Evolutionary conservation across 257 asterid genomes (phyloP), one percentile per base, ranked within the genome.

Genomic region (Vinca minor): DNA sequence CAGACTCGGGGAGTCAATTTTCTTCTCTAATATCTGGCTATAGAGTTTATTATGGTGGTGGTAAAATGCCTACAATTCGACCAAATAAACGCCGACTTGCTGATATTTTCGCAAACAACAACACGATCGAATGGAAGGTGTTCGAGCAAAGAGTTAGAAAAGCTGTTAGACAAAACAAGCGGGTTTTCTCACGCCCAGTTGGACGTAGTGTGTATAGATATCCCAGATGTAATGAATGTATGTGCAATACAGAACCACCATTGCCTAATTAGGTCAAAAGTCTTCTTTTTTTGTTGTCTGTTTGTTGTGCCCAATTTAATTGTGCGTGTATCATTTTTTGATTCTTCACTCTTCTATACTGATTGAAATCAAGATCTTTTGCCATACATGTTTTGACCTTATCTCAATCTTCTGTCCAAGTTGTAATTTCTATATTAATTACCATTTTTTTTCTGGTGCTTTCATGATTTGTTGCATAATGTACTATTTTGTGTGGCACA

Each of bases 51-150:
- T 89, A 76, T 49, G 99, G 99, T 1, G 84, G 87, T 7, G 99
- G 99, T 0, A 76, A 75, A 69, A 87, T 83, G 95, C 84, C 99
- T 20, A 85, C 99, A n/a, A 87, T 93, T 71, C 83, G 96, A 23
- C 99, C 99, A 62, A 93, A 93, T 81, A 93, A 89, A 67, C 91
- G 99, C 44, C 77, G 97, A 39, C 96, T 93, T 46, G 96, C 99
- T 17, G 97, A 89, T 75, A 89, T 93, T 44, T 93, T 84, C 59
- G 74, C 81, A 20, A 93, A 80, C 78, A 93, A 93, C n/a, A n/a
- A n/a, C 78, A 89, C 97, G 0, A 93, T 93, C 64, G 94, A 84
- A 62, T 93, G 99, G 99, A 89, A 79, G 74, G 93, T 79, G 29
- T 93, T 93, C 56, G 95, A 93, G 87, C 66, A 77, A 44, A 87